Conservation (phyloP, 1,139 yeast genomes). For the Suhomyces bokatorum region DNA sequence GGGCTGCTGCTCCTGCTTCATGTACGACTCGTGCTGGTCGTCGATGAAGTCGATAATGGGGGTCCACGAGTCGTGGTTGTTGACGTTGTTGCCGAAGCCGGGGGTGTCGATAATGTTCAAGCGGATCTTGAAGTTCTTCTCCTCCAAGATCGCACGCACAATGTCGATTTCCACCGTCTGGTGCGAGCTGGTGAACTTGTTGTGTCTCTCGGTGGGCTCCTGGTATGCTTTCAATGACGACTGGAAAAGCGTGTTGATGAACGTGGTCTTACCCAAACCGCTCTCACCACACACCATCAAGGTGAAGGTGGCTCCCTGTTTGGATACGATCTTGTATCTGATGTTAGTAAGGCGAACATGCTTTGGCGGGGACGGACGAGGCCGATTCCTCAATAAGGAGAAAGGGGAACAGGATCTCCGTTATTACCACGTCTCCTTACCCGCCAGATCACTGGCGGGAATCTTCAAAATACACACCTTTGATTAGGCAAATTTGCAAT, state of each 20-base stretch:
- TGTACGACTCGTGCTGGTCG: conserved; percentile 91
- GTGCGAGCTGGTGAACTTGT: conserved; percentile 59
- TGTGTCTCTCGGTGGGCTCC: conserved; percentile 68
- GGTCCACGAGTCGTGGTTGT: conserved; percentile 91
- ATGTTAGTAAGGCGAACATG: conserved; percentile 17
- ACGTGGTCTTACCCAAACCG: conserved; percentile 93
- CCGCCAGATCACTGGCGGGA: too few species aligned
- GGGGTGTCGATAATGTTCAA: conserved; percentile 94
- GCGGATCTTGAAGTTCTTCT: conserved; percentile 81
- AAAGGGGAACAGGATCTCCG: not conserved
- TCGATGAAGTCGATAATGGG: conserved; percentile 92
- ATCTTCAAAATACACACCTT: conserved; percentile 50
- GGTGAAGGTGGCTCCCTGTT: conserved; percentile 87
- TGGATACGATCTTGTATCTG: conserved; percentile 84
- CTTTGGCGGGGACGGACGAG: not conserved
- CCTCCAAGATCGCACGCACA: conserved; percentile 88
- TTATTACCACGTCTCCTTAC: not conserved
- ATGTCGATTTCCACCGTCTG: conserved; percentile 92
- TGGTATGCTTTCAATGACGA: conserved; percentile 63
- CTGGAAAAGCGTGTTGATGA: conserved; percentile 87
- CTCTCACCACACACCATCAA: conserved; percentile 96
- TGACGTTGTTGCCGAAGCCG: conserved; percentile 95
- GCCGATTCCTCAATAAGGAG: not conserved
- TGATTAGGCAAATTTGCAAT: conserved; percentile 91
- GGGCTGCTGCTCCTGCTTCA: conserved; percentile 98